phyloP scores from a whole-genome alignment of 2,329 filamentous ascomycete genomes.

The Chrysoporthe puriensis region DNA sequence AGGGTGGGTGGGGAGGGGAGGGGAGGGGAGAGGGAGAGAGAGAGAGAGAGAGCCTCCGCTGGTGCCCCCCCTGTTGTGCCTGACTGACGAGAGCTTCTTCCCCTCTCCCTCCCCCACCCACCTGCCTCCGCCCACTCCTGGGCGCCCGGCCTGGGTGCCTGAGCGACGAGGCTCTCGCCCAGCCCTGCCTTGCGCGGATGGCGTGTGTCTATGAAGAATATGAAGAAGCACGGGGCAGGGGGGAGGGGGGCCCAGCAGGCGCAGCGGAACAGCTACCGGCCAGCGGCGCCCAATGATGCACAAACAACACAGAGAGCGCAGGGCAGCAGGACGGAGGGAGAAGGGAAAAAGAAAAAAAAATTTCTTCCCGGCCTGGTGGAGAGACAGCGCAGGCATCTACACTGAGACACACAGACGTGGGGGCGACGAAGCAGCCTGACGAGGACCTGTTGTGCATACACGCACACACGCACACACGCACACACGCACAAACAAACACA shows the following conservation, averaged over 20 bases:
- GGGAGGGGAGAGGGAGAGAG: too few relatives aligned
- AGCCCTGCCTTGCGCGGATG: background rate
- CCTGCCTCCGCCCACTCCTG: background rate
- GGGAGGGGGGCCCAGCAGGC: background rate
- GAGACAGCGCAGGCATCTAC: constrained; percentile 9
- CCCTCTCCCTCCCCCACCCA: background rate
- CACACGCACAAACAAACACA: too few relatives aligned
- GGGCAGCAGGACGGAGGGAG: background rate
- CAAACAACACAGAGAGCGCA: constrained; percentile 19
- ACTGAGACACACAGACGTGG: constrained; percentile 6
- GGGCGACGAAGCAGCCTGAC: constrained; percentile 3
- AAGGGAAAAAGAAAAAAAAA: background rate
- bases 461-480: background rate
- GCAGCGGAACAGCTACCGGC: constrained; percentile 6
- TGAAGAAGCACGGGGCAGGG: background rate
- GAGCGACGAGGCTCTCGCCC: background rate
- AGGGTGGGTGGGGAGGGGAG: too few relatives aligned
- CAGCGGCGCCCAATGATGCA: constrained; percentile 22
- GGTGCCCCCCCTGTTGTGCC: background rate
- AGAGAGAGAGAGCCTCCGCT: background rate
- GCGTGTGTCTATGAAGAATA: constrained; percentile 18
- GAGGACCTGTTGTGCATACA: background rate
- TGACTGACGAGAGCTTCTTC: constrained; percentile 4
- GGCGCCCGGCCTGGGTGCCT: background rate
- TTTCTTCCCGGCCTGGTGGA: constrained; percentile 10